Evolutionary conservation across 768 basidiomycete species (phyloP).

Genomic region (Macrolepiota albuminosa): DNA sequence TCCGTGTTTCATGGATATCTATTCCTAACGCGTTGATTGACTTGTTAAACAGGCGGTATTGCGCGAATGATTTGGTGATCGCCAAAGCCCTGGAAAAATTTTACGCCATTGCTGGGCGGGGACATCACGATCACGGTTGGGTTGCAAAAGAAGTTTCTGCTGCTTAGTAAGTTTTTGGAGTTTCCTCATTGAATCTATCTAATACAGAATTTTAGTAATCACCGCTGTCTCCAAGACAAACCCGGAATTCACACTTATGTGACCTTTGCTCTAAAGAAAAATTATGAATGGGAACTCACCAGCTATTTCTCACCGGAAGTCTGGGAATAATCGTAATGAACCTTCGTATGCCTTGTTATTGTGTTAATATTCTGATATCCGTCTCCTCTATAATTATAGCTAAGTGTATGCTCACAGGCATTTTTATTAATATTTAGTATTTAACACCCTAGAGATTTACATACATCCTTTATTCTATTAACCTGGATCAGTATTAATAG

Average conservation of each 20-base stretch:
- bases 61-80: slow-evolving; percentile 21
- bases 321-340: slow-evolving; percentile 13
- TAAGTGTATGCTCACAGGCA: background rate
- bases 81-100: slow-evolving; percentile 25
- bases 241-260: slow-evolving; percentile 28
- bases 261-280: slow-evolving; percentile 26
- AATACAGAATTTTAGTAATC: slow-evolving; percentile 15
- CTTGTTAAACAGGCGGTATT: slow-evolving; percentile 20
- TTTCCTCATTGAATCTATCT: background rate
- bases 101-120: slow-evolving; percentile 14
- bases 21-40: background rate
- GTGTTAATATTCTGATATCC: background rate
- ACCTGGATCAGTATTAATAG: background rate
- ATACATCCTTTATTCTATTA: background rate
- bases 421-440: background rate
- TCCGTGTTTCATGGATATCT: slow-evolving; percentile 13
- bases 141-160: slow-evolving; percentile 23
- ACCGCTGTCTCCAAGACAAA: slow-evolving; percentile 18
- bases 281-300: slow-evolving; percentile 26
- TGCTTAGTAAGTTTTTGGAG: slow-evolving; percentile 20
- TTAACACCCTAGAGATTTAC: background rate
- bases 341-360: background rate
- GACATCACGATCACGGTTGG: slow-evolving; percentile 20
- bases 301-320: slow-evolving; percentile 29
- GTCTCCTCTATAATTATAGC: background rate